Evolutionary conservation across 2,329 filamentous ascomycete genomes (phyloP), one percentile per base, ranked within the genome.

Genomic region (Ascocoryne sarcoides): DNA sequence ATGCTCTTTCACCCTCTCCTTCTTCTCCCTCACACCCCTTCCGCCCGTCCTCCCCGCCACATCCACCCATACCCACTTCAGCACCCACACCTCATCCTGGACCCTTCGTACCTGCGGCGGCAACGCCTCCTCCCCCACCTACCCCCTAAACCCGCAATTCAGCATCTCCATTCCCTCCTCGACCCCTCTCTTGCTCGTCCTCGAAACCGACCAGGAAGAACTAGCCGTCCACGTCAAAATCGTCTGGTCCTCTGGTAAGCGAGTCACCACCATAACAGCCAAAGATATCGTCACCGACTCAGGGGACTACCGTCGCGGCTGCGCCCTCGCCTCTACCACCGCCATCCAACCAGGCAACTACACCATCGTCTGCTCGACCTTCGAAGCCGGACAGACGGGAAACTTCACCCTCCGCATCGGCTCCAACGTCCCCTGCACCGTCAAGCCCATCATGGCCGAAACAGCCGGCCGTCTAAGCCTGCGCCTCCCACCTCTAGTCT

Each of bases 341-440:
- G 55, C 48, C 66, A 15, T 95, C 14, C 76, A 79, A 29, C 65
- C 76, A 1, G 90, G 90, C 0, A 70, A 70, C 0, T 98, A 96
- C 61, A 95, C 86, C 0, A 71, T 95, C 41, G 82, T 95, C 5
- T 90, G 84, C 58, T 95, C 87, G 2, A 94, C 90, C 0, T 96
- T 93, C 59, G 87, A 94, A 47, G 73, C 82, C 0, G 82, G 82
- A 7, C 85, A 93, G 56, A 67, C 76, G 1, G 84, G 83, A 3
- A 70, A 71, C 36, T 96, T 93, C 56, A 76, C 71, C 1, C 68
- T 98, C 7, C 76, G 79, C 42, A 70, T 95, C n/a, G 79, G 80
- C 34, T 80, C 82, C 23, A 76, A 72, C 39, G 59, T 65, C 2
- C 66, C 71, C 0, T 71, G 79, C 28, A 54, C 61, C 1, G 58